Percentiles rank a stretch among this genome's conserved stretches.
Evolutionary conservation across 176 grass and related monocot genomes (phyloP).

Genomic region (Phragmites australis): DNA sequence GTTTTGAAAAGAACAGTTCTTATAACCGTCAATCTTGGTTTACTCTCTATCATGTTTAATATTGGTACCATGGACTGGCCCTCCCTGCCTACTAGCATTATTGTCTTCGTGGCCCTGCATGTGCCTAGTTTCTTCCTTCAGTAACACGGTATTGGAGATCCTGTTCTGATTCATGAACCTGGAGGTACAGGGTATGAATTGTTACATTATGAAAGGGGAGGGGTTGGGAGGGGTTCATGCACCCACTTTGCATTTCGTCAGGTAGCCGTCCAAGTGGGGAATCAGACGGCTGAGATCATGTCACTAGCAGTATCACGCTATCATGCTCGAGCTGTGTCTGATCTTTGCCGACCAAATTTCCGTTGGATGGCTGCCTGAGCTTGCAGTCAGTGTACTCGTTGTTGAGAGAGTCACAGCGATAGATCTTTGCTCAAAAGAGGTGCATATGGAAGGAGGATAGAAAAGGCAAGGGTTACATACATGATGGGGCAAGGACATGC

Average conservation of each 20-base stretch:
- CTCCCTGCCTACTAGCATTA: conserved; percentile 15
- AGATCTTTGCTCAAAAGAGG: conserved; percentile 16
- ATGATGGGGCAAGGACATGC: conserved; percentile 23
- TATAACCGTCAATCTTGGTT: conserved; percentile 6
- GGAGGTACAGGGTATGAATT: background rate
- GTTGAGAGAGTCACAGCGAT: background rate
- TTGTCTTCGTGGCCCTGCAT: conserved; percentile 42
- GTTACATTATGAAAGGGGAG: background rate
- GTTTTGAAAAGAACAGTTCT: background rate
- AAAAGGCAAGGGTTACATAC: background rate
- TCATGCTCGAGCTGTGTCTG: background rate
- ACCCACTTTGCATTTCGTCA: conserved; percentile 12
- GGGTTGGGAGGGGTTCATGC: background rate
- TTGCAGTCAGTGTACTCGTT: background rate
- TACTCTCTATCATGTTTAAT: conserved; percentile 12
- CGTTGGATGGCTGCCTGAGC: background rate
- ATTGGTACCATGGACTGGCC: background rate
- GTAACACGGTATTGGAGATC: conserved; percentile 25
- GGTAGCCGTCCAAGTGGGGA: background rate
- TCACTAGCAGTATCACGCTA: background rate
- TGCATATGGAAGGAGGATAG: conserved; percentile 7
- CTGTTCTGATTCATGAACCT: conserved; percentile 31
- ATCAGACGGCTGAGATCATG: background rate
- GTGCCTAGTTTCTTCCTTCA: conserved; percentile 28
- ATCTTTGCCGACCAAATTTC: background rate